Base-by-base conservation (phyloP, 2,329 filamentous ascomycete genomes). In the Aspergillus caelatus region DNA sequence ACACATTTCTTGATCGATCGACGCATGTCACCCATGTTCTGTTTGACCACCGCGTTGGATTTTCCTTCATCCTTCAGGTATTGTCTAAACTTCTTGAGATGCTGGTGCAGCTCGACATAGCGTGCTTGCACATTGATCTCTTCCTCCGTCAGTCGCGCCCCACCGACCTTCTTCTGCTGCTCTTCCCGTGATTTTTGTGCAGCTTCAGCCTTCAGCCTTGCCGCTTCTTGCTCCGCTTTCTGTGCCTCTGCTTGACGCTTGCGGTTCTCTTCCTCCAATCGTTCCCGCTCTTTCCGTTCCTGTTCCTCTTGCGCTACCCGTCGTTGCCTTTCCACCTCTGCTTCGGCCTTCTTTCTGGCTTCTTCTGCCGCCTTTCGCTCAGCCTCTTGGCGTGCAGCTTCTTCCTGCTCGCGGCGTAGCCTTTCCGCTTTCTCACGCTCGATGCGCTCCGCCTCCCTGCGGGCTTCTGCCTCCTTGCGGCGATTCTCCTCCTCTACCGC, bases 1-100 rank as follows among this genome's bases (percentile, higher is more conserved):
- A 94, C 85, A 21, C 85, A 88, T 70, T 89, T 91, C 45, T 86
- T 85, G 59, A 95, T 88, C 48, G 89, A 85, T 63, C 92, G 84
- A 46, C 92, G 85, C 82, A 91, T 88, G 60, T 92, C 86, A 39
- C 91, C 90, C 73, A 92, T 84, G 41, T 86, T 84, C 58, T 84
- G 82, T 75, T 92, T 92, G 32, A 93, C 78, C 2, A 72, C 77
- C 67, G 75, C 70, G 75, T 89, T 86, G 26, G 81, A 79, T 70
- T 88, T 87, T 5, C 82, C 82, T 68, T 89, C 82, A 4, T 83
- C 78, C 2, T 74, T 72, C 58, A 91, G 78, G 41, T 84, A 82
- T 63, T 86, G 74, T 16, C 87, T 81, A 67, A 88, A 76, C 9
- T 80, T 72, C 72, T 89, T 96, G 28, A 96, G 82, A 46, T 86